Evolutionary conservation across 1,284 basidiomycete genomes (phyloP), one percentile per base, ranked within the genome.

Genomic region (Dichomitus squalens): DNA sequence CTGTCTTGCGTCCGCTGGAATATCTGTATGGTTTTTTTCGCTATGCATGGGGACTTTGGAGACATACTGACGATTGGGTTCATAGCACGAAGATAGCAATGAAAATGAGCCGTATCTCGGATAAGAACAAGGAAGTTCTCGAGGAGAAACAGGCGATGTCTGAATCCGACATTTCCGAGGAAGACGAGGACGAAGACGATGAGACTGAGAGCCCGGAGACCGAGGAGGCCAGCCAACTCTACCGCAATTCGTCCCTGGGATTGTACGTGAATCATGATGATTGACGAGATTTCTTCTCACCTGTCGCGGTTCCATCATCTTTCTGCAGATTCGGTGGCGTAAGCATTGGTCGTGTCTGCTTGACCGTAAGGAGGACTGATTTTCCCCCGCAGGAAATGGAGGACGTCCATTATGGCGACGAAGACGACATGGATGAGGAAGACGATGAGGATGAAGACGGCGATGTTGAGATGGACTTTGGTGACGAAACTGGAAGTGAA

Each of bases 201-300:
- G 61, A 58, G 21, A 66, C 63, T 11, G 76, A 70, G 50, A 74
- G 70, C 43, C 74, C 73, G 33, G 80, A 74, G 21, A 81, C 88
- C 9, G 90, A 92, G 67, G 94, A 93, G 68, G 94, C 93, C 0
- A 93, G 94, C 7, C 94, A 99, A 74, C 78, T 99, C 21, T 99
- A 99, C 75, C 89, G 96, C 58, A 97, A 96, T 73, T 99, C 96
- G 0, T 92, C 95, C 5, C 82, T 99, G 38, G 97, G 96, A 66
- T 96, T 99, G 95, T 92, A 75, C 70, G 88, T 81, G 29, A 40
- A 9, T 31, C 18, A 14, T 21, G 23, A 29, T 41, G 4, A 39
- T 31, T n/a, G 8, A 6, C 12, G n/a, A 16, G 46, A 52, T 41
- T 6, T 29, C 18, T 27, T 56, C 27, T 60, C 23, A 35, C 53